Percentiles rank a stretch among this genome's conserved stretches.
Conservation (phyloP, 257 asterid genomes). For the Solanum peruvianum region DNA sequence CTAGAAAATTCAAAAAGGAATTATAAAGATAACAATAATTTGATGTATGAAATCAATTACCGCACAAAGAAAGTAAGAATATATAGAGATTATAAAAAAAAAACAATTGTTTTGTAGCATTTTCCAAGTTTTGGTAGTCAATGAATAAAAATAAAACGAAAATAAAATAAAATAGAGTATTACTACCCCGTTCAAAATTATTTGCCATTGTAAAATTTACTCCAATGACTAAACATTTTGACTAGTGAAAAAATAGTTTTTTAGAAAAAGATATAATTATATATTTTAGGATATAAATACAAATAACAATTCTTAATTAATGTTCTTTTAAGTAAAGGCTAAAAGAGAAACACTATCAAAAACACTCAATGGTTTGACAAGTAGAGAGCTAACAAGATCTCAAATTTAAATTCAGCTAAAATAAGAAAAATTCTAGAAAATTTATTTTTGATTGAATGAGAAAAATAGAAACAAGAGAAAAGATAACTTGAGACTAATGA, state of each 20-base stretch:
- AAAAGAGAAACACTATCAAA: background rate
- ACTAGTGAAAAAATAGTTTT: no score
- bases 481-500: no score
- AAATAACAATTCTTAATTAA: no score
- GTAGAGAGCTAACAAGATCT: no score
- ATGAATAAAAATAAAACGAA: background rate
- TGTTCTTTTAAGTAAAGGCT: no score
- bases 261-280: no score
- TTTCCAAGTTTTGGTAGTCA: background rate
- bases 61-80: background rate
- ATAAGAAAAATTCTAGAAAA: accelerated
- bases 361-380: no score
- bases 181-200: background rate
- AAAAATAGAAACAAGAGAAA: no score
- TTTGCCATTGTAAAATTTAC: background rate
- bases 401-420: no score
- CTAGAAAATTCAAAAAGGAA: background rate
- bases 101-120: background rate
- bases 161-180: background rate
- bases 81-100: background rate
- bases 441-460: background rate
- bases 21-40: background rate
- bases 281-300: no score
- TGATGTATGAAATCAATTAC: background rate
- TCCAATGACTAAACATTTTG: no score